Percentiles rank a stretch among this genome's conserved stretches.
Conservation (phyloP, 75 land plant genomes). For the Pinus taeda region DNA sequence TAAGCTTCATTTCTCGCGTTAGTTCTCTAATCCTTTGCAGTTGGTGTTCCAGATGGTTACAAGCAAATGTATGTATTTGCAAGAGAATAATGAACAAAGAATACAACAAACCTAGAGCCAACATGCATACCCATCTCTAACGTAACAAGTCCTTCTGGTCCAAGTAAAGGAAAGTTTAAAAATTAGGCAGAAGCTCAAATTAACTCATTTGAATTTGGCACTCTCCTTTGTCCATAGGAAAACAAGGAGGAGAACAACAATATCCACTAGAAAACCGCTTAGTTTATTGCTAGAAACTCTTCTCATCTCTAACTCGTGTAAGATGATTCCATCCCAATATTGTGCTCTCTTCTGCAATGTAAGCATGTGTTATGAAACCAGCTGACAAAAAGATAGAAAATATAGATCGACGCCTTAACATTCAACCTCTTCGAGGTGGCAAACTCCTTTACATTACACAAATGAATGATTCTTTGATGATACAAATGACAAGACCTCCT, state of each 20-base stretch:
- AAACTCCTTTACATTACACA: too few species aligned
- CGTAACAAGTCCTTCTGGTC: not conserved
- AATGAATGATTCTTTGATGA: too few species aligned
- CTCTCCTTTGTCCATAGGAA: not conserved
- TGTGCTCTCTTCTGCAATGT: too few species aligned
- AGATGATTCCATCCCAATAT: too few species aligned
- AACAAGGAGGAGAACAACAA: not conserved
- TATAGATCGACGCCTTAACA: too few species aligned
- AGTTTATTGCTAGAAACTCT: not conserved
- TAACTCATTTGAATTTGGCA: not conserved
- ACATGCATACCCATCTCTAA: not conserved
- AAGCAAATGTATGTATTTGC: slow-evolving; percentile 3
- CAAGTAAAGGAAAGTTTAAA: not conserved
- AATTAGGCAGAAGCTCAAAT: not conserved
- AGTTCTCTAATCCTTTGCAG: not conserved
- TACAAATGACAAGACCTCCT: too few species aligned
- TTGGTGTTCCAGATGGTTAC: not conserved
- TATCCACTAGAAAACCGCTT: not conserved
- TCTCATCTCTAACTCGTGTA: not conserved
- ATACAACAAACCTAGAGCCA: slow-evolving; percentile 2
- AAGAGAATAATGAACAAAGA: not conserved
- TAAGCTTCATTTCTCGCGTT: not conserved
- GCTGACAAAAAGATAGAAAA: too few species aligned
- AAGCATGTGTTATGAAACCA: too few species aligned
- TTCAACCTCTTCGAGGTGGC: too few species aligned